These are phyloP conservation scores for Silene coronaria DNA, from an alignment of 179 eudicot genomes.

Conservation along the genomic window DNA sequence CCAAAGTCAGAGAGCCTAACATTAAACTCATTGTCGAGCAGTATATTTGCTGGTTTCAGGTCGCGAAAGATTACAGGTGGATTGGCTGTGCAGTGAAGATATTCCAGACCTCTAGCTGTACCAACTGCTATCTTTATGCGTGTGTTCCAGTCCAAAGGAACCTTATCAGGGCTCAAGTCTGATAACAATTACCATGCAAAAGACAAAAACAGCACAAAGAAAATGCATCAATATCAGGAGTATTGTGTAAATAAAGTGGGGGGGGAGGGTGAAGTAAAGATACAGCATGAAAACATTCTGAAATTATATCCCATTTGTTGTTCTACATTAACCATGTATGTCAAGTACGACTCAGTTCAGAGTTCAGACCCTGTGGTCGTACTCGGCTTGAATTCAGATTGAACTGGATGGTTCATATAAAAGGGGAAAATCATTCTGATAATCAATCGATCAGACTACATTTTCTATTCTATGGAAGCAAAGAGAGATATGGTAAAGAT, in stretches of 20 bases:
- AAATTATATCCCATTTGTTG: neutral
- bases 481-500: too few relatives aligned
- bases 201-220: neutral
- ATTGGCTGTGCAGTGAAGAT: conserved; percentile 55
- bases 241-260: neutral
- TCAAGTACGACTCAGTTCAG: too few relatives aligned
- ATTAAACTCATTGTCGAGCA: conserved; percentile 47
- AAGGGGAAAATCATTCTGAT: too few relatives aligned
- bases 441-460: too few relatives aligned
- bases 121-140: conserved; percentile 58
- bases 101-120: conserved; percentile 57
- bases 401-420: too few relatives aligned
- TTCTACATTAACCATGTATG: too few relatives aligned
- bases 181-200: conserved; percentile 9
- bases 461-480: too few relatives aligned
- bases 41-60: conserved; percentile 55
- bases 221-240: neutral
- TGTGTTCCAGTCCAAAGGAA: conserved; percentile 60
- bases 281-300: neutral
- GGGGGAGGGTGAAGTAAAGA: neutral
- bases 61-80: conserved; percentile 68
- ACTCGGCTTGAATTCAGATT: too few relatives aligned
- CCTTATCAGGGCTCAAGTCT: conserved; percentile 40
- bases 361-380: too few relatives aligned
- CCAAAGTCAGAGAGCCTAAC: conserved; percentile 68